These are phyloP conservation scores for Lactarius evosmus DNA, from an alignment of 768 basidiomycete species.

Conservation along the genomic window DNA sequence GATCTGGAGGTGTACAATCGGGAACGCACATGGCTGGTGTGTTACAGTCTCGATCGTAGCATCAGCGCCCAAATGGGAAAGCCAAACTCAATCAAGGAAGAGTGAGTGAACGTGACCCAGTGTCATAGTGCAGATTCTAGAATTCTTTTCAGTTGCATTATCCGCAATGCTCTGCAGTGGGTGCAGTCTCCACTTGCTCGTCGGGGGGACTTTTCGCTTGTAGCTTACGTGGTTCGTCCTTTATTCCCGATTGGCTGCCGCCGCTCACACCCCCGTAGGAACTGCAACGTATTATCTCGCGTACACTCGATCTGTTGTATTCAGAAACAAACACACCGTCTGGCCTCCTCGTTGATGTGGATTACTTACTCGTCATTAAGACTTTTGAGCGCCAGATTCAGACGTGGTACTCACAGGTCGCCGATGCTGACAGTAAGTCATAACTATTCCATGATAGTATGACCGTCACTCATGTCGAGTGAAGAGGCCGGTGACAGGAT, in stretches of 20 bases:
- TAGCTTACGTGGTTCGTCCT: slow-evolving; percentile 67
- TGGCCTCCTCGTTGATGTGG: slow-evolving; percentile 78
- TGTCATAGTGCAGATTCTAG: slow-evolving; percentile 11
- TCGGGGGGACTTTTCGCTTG: slow-evolving; percentile 63
- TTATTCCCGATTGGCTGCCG: not conserved
- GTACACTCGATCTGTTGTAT: slow-evolving; percentile 88
- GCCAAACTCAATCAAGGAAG: slow-evolving; percentile 88
- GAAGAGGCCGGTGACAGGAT: slow-evolving; percentile 16
- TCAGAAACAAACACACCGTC: slow-evolving; percentile 74
- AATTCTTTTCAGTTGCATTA: slow-evolving; percentile 60
- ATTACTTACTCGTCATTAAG: slow-evolving; percentile 82
- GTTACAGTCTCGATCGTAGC: slow-evolving; percentile 83
- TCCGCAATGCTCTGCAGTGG: slow-evolving; percentile 80
- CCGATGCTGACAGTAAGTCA: slow-evolving; percentile 28
- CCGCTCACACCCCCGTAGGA: slow-evolving; percentile 46
- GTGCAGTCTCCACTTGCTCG: slow-evolving; percentile 60
- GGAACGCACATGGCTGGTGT: slow-evolving; percentile 91
- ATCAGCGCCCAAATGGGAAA: slow-evolving; percentile 96
- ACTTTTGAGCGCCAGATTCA: slow-evolving; percentile 77
- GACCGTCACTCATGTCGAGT: not conserved
- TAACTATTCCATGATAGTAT: not conserved
- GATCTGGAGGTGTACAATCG: slow-evolving; percentile 89
- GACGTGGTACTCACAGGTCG: slow-evolving; percentile 57
- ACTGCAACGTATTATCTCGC: slow-evolving; percentile 82
- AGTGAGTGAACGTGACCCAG: slow-evolving; percentile 52